Conservation (phyloP, 257 asterid species). For the Capsicum rhomboideum region DNA sequence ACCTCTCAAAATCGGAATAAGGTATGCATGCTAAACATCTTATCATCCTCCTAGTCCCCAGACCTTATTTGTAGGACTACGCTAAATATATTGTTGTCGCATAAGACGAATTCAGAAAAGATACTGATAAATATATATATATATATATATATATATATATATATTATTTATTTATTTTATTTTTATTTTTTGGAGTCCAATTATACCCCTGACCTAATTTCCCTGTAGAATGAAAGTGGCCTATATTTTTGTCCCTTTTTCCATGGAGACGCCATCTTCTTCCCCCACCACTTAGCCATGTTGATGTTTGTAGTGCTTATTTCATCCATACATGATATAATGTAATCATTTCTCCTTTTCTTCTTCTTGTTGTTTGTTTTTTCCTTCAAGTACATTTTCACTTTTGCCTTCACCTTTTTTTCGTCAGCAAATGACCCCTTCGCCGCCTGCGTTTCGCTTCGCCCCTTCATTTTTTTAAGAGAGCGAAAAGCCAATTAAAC, state of each 20-base stretch:
- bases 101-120: background rate
- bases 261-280: background rate
- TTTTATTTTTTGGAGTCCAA: background rate
- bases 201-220: background rate
- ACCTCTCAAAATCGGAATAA: background rate
- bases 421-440: background rate
- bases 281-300: background rate
- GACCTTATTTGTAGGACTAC: background rate
- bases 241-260: background rate
- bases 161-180: too few species aligned
- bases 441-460: background rate
- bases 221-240: background rate
- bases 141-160: too few species aligned
- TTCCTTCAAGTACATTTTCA: background rate
- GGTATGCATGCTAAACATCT: too few species aligned
- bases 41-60: too few species aligned
- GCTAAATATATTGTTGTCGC: background rate
- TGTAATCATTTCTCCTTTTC: background rate
- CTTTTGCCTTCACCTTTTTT: background rate
- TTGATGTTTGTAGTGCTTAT: background rate
- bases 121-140: too few species aligned
- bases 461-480: background rate
- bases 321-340: background rate
- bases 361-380: background rate
- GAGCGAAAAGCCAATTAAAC: background rate